Evolutionary conservation across 495 filamentous ascomycete species (phyloP).

Genomic region (Daldinia vernicosa): DNA sequence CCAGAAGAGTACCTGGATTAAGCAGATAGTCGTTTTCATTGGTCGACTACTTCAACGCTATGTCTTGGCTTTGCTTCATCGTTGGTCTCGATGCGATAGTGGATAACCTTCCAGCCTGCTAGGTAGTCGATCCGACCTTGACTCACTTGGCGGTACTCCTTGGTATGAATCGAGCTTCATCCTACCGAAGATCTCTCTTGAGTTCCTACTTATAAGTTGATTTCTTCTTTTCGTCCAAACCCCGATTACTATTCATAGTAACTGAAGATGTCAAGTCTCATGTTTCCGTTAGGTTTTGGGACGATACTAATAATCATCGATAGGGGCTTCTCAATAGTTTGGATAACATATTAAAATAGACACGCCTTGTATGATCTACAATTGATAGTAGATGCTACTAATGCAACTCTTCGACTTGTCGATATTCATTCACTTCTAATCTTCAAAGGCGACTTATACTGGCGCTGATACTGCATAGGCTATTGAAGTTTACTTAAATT

Average conservation of each 20-base stretch:
- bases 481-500: no score
- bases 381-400: background rate
- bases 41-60: conserved; percentile 6
- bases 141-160: conserved; percentile 22
- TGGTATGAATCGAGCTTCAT: conserved; percentile 25
- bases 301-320: background rate
- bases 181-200: conserved; percentile 17
- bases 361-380: conserved; percentile 31
- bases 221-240: conserved; percentile 22
- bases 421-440: background rate
- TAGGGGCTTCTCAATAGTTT: background rate
- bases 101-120: conserved; percentile 7
- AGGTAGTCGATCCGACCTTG: conserved; percentile 10
- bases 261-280: background rate
- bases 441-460: background rate
- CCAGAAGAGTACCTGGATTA: background rate
- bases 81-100: conserved; percentile 2
- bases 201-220: conserved; percentile 2
- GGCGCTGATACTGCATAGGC: background rate
- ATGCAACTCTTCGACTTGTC: background rate
- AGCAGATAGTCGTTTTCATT: conserved; percentile 12
- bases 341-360: conserved; percentile 5
- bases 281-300: background rate
- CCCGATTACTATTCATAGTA: conserved; percentile 26
- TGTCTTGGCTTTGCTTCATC: conserved; percentile 36